Percentiles rank a stretch among this genome's conserved stretches.
These are phyloP conservation scores for Hansenula anomala DNA, from an alignment of 1,139 yeast genomes.

Conservation along the genomic window DNA sequence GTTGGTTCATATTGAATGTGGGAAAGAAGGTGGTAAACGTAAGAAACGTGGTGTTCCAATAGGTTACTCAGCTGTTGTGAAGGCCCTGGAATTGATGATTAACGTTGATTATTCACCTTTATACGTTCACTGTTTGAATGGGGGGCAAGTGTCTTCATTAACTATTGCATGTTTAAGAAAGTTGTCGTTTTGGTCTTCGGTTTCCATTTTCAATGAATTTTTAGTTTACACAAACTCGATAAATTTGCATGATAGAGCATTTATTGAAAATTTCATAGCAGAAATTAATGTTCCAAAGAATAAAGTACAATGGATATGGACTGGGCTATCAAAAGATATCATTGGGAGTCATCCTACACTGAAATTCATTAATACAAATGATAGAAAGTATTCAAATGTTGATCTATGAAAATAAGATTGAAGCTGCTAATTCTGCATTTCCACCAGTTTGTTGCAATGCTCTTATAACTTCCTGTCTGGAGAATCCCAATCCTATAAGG, in stretches of 20 bases:
- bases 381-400: constrained; percentile 9
- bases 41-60: constrained; percentile 79
- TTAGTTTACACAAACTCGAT: constrained; percentile 73
- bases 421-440: constrained; percentile 82
- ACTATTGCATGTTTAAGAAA: constrained; percentile 84
- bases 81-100: constrained; percentile 56
- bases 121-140: constrained; percentile 83
- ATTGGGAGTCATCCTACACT: constrained; percentile 32
- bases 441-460: constrained; percentile 71
- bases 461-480: constrained; percentile 52
- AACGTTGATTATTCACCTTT: constrained; percentile 62
- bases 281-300: constrained; percentile 49
- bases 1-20: constrained; percentile 63
- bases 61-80: constrained; percentile 55
- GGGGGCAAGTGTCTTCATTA: constrained; percentile 82
- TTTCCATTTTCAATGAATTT: constrained; percentile 84
- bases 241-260: constrained; percentile 75
- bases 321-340: constrained; percentile 56
- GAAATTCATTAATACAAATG: constrained; percentile 14
- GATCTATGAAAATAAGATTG: constrained; percentile 47
- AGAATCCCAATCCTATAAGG: constrained; percentile 67
- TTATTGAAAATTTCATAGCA: constrained; percentile 76
- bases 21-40: constrained; percentile 44
- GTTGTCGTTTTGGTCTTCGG: constrained; percentile 83
- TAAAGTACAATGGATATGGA: constrained; percentile 73